phyloP scores from a whole-genome alignment of 139 green algal species.

The Chlamydomonas sp. region DNA sequence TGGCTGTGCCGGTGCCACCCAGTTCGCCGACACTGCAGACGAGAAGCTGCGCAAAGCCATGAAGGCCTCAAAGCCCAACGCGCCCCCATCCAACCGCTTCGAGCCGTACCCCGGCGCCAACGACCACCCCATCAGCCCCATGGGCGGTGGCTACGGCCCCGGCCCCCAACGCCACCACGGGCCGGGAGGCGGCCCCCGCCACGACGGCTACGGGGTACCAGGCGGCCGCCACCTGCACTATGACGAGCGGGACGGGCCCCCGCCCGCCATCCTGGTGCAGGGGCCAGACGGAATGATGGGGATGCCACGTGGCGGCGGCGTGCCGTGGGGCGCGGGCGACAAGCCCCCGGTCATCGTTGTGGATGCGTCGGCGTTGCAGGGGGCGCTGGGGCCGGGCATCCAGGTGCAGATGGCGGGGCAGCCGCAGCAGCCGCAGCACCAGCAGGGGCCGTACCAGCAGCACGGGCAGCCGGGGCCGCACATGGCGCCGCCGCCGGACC shows the following conservation, averaged over 20 bases:
- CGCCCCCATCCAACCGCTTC: background rate
- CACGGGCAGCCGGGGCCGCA: background rate
- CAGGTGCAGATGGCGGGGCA: background rate
- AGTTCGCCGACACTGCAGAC: constrained; percentile 7
- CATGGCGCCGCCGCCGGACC: background rate
- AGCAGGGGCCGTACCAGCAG: background rate
- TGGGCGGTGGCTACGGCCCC: too few relatives aligned
- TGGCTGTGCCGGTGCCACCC: too few relatives aligned
- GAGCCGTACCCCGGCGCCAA: constrained; percentile 12
- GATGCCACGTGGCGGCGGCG: background rate
- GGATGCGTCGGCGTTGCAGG: background rate
- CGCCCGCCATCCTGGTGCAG: background rate
- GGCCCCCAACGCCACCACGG: too few relatives aligned
- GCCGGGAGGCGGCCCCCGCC: too few relatives aligned
- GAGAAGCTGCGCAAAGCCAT: constrained; percentile 14
- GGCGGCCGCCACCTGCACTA: too few relatives aligned
- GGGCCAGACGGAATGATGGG: background rate
- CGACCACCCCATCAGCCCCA: too few relatives aligned
- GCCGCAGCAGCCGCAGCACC: background rate
- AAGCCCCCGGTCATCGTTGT: background rate
- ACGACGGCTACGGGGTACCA: too few relatives aligned
- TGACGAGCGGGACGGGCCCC: background rate
- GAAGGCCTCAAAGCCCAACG: background rate
- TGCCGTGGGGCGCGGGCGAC: background rate
- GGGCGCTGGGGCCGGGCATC: too few relatives aligned